These are phyloP conservation scores for Lipomyces oligophaga DNA, from an alignment of 805 yeast species.

Conservation along the genomic window DNA sequence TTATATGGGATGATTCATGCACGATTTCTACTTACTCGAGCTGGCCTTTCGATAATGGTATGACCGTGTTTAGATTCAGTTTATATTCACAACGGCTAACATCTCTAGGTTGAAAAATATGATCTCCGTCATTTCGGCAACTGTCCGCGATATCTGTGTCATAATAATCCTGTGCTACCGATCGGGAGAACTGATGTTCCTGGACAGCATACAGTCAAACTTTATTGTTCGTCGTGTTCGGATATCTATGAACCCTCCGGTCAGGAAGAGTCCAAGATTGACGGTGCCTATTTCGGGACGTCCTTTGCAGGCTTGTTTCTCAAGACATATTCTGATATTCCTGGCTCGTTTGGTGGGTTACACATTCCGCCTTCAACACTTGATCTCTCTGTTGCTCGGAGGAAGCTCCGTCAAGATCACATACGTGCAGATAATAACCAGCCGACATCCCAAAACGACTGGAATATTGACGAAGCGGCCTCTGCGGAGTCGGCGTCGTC, in stretches of 20 bases:
- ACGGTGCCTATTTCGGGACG: constrained; percentile 97
- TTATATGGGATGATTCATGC: constrained; percentile 94
- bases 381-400: background rate
- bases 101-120: constrained; percentile 68
- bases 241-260: constrained; percentile 86
- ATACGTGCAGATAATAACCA: background rate
- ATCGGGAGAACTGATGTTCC: constrained; percentile 88
- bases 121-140: constrained; percentile 84
- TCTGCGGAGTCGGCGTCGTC: background rate
- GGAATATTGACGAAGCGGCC: background rate
- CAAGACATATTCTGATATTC: constrained; percentile 82
- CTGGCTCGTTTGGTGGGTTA: constrained; percentile 25
- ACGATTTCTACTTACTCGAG: constrained; percentile 80
- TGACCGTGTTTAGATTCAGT: background rate
- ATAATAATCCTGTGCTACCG: constrained; percentile 85
- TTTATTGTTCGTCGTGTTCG: constrained; percentile 91
- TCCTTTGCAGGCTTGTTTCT: constrained; percentile 90
- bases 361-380: constrained; percentile 37
- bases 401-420: too few species aligned
- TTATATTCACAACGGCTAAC: background rate
- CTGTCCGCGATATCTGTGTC: constrained; percentile 87
- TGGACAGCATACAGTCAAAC: constrained; percentile 85
- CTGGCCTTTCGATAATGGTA: constrained; percentile 68
- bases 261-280: constrained; percentile 80
- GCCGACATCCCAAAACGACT: background rate